Base-by-base conservation (phyloP, 306 rosid species). In the Sicyos baderoa region DNA sequence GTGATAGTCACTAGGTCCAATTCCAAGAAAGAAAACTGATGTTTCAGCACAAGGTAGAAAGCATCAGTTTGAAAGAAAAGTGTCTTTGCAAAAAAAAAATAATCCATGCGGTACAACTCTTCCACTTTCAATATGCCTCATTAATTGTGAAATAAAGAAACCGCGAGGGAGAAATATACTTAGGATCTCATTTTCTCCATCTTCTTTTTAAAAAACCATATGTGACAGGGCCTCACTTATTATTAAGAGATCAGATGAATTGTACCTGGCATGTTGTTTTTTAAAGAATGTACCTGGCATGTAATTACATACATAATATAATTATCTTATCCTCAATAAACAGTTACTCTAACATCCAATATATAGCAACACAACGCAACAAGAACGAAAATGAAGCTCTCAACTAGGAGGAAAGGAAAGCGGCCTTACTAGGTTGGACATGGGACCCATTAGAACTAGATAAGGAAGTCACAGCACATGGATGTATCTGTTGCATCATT, bases 401-500 rank as follows among this genome's bases (percentile, higher is more conserved):
- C 54, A 55, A 49, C 45, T 47, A 35, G 45, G 61, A 7, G 17
- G 56, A 75, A 68, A 72, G 51, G 56, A 75, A 68, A 72, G 51
- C 7, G 21, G 55, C 52, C 87, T 80, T 84, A 88, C 97, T 44
- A 27, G 86, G 58, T 29, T 89, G 76, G 69, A 74, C 81, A 54
- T 86, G 92, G 63, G 90, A 79, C 21, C 95, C 97, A 76, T 87
- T 89, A 23, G 96, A 83, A 53, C 78, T 45, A 65, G 97, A 77
- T 12, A 83, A 73, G 19, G 95, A 54, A 75, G 86, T 70, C 74
- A 84, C 86, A 22, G 85, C 81, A 72, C 77, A 68, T 68, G 87
- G 78, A 67, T 81, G 85, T 29, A 82, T 67, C 74, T 82, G 87
- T 73, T 72, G 83, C 94, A 89, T 93, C 75, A 86, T 68, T 59